Base-by-base conservation (phyloP, 345 rosid genomes). In the Bretschneidera sinensis region DNA sequence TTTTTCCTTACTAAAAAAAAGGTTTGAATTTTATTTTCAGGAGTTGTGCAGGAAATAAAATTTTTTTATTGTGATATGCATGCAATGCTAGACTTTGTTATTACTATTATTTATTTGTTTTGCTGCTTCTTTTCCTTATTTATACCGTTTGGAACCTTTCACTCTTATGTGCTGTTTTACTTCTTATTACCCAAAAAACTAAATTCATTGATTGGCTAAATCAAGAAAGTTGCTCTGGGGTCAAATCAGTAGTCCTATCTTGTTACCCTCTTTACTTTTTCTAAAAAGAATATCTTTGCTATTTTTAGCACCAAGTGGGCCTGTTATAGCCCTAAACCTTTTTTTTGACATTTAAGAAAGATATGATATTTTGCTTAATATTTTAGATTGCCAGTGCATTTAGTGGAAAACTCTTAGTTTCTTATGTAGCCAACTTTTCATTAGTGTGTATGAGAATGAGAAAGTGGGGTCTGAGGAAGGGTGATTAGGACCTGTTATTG, bases 21-120 rank as follows among this genome's bases (percentile, higher is more conserved):
- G n/a, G n/a, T n/a, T n/a, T n/a, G n/a, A 4, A 43, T 57, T 60
- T 66, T 63, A 55, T 45, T 21, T 52, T 62, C 39, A 20, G n/a
- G 33, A 5, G 10, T 39, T 39, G 4, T 39, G 45, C 45, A 39
- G 2, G 45, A 14, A 1, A 39, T 9, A 39, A 39, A 14, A 39
- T 4, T 9, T 39, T 5, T 39, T 39, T 39, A 14, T 13, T 11
- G 4, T 9, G 45, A 13, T 39, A 2, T 39, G 16, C n/a, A n/a
- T 39, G 45, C 45, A 39, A 39, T 39, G 45, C 16, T 39, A 7
- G 45, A 11, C 45, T 39, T 39, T 39, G 45, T 39, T 14, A 4
- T 39, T 39, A 39, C 16, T 9, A 39, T 39, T 39, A 1, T 39
- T 39, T 5, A 13, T 39, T 39, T 39, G 1, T 7, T 14, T 14